A percentile compares a stretch with the other conserved stretches of the same genome.
phyloP scores from a whole-genome alignment of 1,139 yeast species.

The Sugiyamaella novakii region DNA sequence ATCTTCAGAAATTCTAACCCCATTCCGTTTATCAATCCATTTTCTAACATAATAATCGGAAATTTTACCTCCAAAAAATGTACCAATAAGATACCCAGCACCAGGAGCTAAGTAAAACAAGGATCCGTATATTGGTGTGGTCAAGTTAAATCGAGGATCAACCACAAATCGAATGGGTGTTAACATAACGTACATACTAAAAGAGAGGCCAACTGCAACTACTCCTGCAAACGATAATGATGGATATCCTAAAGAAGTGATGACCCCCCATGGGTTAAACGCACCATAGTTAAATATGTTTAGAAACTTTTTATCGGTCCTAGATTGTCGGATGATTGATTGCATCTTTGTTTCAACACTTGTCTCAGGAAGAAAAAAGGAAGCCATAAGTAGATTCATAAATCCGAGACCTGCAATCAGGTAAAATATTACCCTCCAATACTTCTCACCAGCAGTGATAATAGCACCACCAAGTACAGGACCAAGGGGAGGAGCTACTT shows the following conservation, averaged over 20 bases:
- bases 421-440: constrained; percentile 56
- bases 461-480: constrained; percentile 82
- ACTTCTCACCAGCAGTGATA: constrained; percentile 49
- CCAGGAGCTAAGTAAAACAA: constrained; percentile 59
- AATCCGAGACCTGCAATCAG: constrained; percentile 58
- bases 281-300: constrained; percentile 48
- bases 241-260: constrained; percentile 47
- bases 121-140: constrained; percentile 51
- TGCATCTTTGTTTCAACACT: constrained; percentile 41
- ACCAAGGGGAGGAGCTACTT: constrained; percentile 77
- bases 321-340: constrained; percentile 47
- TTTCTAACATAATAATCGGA: constrained; percentile 52
- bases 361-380: constrained; percentile 72
- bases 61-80: constrained; percentile 53
- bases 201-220: constrained; percentile 46
- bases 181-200: constrained; percentile 53
- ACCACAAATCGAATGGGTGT: constrained; percentile 59
- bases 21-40: constrained; percentile 46
- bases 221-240: constrained; percentile 51
- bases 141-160: constrained; percentile 54
- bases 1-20: constrained; percentile 55
- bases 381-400: constrained; percentile 50
- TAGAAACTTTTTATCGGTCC: constrained; percentile 42
- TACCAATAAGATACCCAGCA: constrained; percentile 51
- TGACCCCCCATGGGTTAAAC: constrained; percentile 50